These are phyloP conservation scores for Holtermannia corniformis DNA, from an alignment of 768 basidiomycete genomes.

Conservation along the genomic window DNA sequence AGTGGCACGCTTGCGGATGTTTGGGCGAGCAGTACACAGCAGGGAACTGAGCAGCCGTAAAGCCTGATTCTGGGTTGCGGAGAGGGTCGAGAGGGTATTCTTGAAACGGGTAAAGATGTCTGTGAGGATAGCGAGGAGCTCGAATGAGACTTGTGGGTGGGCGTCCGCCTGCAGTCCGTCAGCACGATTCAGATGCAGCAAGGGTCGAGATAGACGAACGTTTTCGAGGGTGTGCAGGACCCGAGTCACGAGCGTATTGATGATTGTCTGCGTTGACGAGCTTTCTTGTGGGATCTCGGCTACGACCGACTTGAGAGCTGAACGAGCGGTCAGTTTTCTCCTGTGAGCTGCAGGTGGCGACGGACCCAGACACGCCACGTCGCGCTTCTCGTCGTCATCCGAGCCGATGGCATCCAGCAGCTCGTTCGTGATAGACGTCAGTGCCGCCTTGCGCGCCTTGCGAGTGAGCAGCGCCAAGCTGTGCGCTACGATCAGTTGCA, in stretches of 20 bases:
- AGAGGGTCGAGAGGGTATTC: slow-evolving; percentile 28
- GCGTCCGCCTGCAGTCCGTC: slow-evolving; percentile 18
- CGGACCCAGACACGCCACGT: slow-evolving; percentile 86
- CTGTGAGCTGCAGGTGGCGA: neutral
- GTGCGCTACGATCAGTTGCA: neutral
- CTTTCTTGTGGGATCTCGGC: slow-evolving; percentile 76
- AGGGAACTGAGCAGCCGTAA: slow-evolving; percentile 53
- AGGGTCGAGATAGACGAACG: slow-evolving; percentile 44
- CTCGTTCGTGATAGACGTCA: slow-evolving; percentile 80
- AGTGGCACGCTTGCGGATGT: slow-evolving; percentile 86
- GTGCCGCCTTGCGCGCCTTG: slow-evolving; percentile 64
- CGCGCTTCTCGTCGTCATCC: slow-evolving; percentile 83
- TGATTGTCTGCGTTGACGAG: slow-evolving; percentile 66
- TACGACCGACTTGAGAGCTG: slow-evolving; percentile 91
- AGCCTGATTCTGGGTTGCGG: slow-evolving; percentile 45
- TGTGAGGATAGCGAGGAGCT: slow-evolving; percentile 51
- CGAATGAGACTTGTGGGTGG: slow-evolving; percentile 44
- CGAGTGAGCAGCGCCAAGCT: slow-evolving; percentile 88
- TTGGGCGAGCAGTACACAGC: slow-evolving; percentile 65
- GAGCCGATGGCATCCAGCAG: slow-evolving; percentile 75
- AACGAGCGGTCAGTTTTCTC: slow-evolving; percentile 1
- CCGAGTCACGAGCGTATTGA: slow-evolving; percentile 74
- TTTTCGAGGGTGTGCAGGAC: slow-evolving; percentile 68
- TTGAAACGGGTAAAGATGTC: slow-evolving; percentile 82
- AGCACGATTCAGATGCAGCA: neutral